phyloP scores from a whole-genome alignment of 495 filamentous ascomycete species.

The Eremomyces bilateralis region DNA sequence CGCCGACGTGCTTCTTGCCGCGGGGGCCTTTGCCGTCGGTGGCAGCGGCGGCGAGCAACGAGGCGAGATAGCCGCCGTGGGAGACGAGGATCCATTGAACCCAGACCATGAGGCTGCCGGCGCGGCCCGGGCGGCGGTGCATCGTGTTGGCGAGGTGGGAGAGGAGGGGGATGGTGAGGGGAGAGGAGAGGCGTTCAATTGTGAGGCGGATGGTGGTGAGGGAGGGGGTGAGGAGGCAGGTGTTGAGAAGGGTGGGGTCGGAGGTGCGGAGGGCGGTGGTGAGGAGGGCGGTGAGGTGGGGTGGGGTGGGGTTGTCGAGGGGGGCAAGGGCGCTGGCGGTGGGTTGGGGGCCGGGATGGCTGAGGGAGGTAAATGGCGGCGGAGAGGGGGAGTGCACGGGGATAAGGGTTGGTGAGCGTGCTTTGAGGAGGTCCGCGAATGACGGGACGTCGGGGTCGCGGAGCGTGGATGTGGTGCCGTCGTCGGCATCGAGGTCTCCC shows the following conservation, averaged over 20 bases:
- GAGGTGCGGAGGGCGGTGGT: slow-evolving; percentile 84
- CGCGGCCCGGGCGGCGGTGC: slow-evolving; percentile 67
- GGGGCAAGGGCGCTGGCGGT: background rate
- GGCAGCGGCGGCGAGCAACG: too few species aligned
- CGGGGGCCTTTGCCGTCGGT: too few species aligned
- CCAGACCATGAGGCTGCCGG: slow-evolving; percentile 84
- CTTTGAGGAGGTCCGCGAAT: slow-evolving; percentile 3
- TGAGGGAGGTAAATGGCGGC: background rate
- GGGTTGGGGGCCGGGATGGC: too few species aligned
- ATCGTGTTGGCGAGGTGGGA: slow-evolving; percentile 71
- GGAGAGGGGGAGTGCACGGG: slow-evolving; percentile 14
- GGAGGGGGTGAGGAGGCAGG: slow-evolving; percentile 66
- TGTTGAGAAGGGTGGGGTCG: slow-evolving; percentile 70
- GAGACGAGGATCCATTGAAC: slow-evolving; percentile 89
- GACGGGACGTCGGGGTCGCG: slow-evolving; percentile 13
- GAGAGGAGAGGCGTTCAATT: slow-evolving; percentile 71
- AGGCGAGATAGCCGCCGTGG: slow-evolving; percentile 83
- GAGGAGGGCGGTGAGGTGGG: slow-evolving; percentile 73
- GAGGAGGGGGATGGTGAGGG: slow-evolving; percentile 53
- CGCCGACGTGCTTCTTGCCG: too few species aligned
- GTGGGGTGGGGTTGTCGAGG: slow-evolving; percentile 32
- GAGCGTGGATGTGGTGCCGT: slow-evolving; percentile 27
- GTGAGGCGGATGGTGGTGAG: slow-evolving; percentile 57
- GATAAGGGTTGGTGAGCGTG: slow-evolving; percentile 4
- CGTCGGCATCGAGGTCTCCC: background rate